Evolutionary conservation across 2,329 filamentous ascomycete species (phyloP).

Genomic region (Scolecobasidium constrictum): DNA sequence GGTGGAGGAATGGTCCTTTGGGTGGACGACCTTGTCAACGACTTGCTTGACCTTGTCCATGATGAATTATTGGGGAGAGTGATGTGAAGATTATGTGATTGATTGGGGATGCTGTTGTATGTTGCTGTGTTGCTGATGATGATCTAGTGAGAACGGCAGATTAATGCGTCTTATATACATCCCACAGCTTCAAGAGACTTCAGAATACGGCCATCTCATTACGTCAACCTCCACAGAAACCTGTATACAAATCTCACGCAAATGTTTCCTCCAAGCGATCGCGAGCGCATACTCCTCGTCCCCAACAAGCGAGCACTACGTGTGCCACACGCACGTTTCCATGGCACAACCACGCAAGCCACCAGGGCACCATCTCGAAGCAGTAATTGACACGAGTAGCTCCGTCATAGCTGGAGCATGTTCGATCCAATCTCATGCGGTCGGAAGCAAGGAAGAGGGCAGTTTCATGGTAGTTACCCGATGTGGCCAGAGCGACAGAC

Average conservation of each 20-base stretch:
- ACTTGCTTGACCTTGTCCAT: constrained; percentile 10
- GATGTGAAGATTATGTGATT: background rate
- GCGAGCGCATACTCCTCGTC: background rate
- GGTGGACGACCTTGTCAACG: constrained; percentile 9
- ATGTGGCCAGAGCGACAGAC: background rate
- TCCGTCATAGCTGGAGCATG: background rate
- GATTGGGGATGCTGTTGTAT: background rate
- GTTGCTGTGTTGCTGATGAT: background rate
- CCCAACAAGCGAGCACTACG: background rate
- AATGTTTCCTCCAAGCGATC: background rate
- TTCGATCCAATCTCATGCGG: background rate
- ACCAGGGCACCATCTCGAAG: background rate
- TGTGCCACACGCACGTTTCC: background rate
- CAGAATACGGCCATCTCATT: background rate
- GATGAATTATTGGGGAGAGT: background rate
- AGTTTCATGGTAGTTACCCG: background rate
- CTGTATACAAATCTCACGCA: background rate
- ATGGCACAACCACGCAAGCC: background rate
- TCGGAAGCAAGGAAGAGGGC: too few relatives aligned
- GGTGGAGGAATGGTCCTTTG: constrained; percentile 6
- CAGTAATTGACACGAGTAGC: background rate
- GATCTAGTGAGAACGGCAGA: background rate
- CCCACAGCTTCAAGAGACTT: too few relatives aligned
- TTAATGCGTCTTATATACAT: background rate
- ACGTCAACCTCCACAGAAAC: too few relatives aligned